Percentiles rank a stretch among this genome's conserved stretches.
These are phyloP conservation scores for Gynochthodes officinalis DNA, from an alignment of 257 asterid genomes.

Conservation along the genomic window DNA sequence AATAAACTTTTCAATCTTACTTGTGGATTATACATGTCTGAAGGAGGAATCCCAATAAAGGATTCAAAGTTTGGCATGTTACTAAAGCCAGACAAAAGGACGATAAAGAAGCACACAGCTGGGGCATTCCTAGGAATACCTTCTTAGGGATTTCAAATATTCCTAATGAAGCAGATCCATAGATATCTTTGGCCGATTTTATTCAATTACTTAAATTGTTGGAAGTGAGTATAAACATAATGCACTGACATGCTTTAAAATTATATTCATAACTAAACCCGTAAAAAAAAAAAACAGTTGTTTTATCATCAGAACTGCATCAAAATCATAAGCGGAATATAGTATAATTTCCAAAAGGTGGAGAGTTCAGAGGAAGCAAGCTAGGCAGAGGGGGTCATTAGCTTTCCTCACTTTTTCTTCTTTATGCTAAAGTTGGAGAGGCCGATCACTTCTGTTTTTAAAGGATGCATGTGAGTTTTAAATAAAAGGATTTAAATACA, in stretches of 20 bases:
- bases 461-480: slow-evolving; percentile 8
- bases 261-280: too few relatives aligned
- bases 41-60: slow-evolving; percentile 29
- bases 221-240: slow-evolving; percentile 30
- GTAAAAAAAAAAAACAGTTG: slow-evolving; percentile 27
- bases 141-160: slow-evolving; percentile 68
- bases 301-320: slow-evolving; percentile 36
- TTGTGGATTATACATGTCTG: slow-evolving; percentile 6
- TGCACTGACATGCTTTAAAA: slow-evolving; percentile 35
- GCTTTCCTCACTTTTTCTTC: slow-evolving; percentile 26
- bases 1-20: background rate
- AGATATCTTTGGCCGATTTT: too few relatives aligned
- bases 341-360: slow-evolving; percentile 20
- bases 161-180: slow-evolving; percentile 34
- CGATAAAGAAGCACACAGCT: slow-evolving; percentile 27
- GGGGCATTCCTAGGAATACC: slow-evolving; percentile 33
- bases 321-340: slow-evolving; percentile 50
- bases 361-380: slow-evolving; percentile 35
- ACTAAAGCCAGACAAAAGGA: slow-evolving; percentile 61
- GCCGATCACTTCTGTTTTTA: slow-evolving; percentile 12
- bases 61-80: slow-evolving; percentile 61
- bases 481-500: background rate
- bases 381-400: slow-evolving; percentile 17
- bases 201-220: too few relatives aligned
- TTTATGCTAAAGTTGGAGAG: slow-evolving; percentile 26